Evolutionary conservation across 257 asterid species (phyloP).

Genomic region (Nicotiana attenuata): DNA sequence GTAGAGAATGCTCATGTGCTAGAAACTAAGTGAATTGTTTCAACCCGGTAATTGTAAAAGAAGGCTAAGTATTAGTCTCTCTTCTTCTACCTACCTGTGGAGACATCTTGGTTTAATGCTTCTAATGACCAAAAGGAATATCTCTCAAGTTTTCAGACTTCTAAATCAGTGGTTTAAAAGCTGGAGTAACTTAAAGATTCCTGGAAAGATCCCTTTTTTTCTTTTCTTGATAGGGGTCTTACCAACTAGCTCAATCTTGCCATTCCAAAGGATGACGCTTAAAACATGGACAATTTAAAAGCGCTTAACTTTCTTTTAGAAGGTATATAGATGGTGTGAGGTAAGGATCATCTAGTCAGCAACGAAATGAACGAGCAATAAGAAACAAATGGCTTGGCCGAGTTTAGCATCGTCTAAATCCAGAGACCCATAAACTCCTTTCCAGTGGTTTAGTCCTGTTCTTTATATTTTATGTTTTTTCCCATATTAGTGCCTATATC

Average conservation of each 20-base stretch:
- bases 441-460: background rate
- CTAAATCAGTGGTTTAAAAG: background rate
- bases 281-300: background rate
- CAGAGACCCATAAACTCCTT: background rate
- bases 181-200: background rate
- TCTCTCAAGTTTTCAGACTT: conserved; percentile 2
- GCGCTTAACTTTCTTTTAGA: background rate
- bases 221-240: background rate
- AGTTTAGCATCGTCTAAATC: background rate
- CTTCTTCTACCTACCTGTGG: background rate
- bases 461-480: too few species aligned
- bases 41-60: background rate
- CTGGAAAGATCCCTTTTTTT: background rate
- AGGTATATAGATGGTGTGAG: background rate
- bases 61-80: background rate
- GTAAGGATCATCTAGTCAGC: conserved; percentile 7
- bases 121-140: background rate
- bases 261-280: background rate
- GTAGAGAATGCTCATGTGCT: background rate
- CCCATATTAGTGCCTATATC: background rate
- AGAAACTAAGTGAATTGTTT: background rate
- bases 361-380: background rate
- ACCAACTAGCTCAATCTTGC: background rate
- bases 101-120: background rate
- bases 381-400: background rate